Evolutionary conservation across 2,329 filamentous ascomycete genomes (phyloP).

Genomic region (Helotiales sp.): DNA sequence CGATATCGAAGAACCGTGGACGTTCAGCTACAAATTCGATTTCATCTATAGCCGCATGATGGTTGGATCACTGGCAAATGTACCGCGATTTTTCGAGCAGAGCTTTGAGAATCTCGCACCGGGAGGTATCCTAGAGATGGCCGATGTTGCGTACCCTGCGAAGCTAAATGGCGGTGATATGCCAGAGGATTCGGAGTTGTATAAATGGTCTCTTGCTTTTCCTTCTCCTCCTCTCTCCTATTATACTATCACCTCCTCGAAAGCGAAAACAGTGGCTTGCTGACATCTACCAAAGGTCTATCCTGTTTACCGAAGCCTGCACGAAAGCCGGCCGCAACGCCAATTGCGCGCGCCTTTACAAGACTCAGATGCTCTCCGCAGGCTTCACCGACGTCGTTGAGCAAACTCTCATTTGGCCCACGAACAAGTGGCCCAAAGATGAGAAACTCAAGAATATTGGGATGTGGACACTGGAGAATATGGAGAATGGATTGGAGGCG

Average conservation of each 20-base stretch:
- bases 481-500: conserved; percentile 26
- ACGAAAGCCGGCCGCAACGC: conserved; percentile 5
- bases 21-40: conserved; percentile 60
- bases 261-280: too few species aligned
- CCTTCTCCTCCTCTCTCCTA: not conserved
- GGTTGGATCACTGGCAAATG: conserved; percentile 22
- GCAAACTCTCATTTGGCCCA: conserved; percentile 51
- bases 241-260: too few species aligned
- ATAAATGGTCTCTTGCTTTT: conserved; percentile 8
- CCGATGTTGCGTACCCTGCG: conserved; percentile 47
- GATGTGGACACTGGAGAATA: conserved; percentile 16
- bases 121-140: conserved; percentile 33
- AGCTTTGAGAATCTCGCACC: conserved; percentile 16
- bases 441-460: conserved; percentile 51
- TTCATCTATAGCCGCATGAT: conserved; percentile 58
- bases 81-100: conserved; percentile 19
- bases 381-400: conserved; percentile 51
- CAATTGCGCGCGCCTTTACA: conserved; percentile 32
- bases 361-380: conserved; percentile 41
- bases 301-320: conserved; percentile 1
- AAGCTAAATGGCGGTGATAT: conserved; percentile 49
- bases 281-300: conserved; percentile 4
- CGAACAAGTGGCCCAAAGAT: conserved; percentile 55
- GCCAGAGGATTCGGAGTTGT: conserved; percentile 27
- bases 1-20: conserved; percentile 61